phyloP scores from a whole-genome alignment of 768 basidiomycete genomes.

The Melanogaster broomeanus region DNA sequence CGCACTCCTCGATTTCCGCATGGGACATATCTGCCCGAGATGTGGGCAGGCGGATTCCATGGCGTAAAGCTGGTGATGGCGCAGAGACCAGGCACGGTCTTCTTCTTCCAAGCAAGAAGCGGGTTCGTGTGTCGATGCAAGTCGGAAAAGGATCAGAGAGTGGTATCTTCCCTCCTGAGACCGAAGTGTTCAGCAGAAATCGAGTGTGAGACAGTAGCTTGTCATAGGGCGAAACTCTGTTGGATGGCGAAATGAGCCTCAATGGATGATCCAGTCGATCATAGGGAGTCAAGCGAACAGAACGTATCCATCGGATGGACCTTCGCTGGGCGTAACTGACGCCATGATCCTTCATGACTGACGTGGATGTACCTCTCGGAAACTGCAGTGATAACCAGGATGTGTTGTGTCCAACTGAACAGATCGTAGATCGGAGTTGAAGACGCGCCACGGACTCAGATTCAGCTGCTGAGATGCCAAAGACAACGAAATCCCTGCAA shows the following conservation, averaged over 20 bases:
- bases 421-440: no score
- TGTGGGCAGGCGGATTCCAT: slow-evolving; percentile 86
- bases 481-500: no score
- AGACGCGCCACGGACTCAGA: no score
- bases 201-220: slow-evolving; percentile 5
- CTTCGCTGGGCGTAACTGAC: background rate
- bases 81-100: background rate
- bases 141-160: slow-evolving; percentile 8
- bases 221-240: slow-evolving; percentile 2
- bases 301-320: background rate
- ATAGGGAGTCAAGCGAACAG: background rate
- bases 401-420: no score
- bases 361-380: no score
- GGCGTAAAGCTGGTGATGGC: slow-evolving; percentile 54
- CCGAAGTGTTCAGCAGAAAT: slow-evolving; percentile 6
- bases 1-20: slow-evolving; percentile 73
- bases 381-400: no score
- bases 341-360: background rate
- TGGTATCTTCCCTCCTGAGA: slow-evolving; percentile 8
- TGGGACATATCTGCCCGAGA: slow-evolving; percentile 80
- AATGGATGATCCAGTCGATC: background rate
- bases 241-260: background rate
- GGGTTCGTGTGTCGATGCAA: background rate
- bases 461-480: no score
- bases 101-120: background rate